Evolutionary conservation across 2,329 filamentous ascomycete genomes (phyloP), one percentile per base, ranked within the genome.

Genomic region (Cladobotryum mycophilum): DNA sequence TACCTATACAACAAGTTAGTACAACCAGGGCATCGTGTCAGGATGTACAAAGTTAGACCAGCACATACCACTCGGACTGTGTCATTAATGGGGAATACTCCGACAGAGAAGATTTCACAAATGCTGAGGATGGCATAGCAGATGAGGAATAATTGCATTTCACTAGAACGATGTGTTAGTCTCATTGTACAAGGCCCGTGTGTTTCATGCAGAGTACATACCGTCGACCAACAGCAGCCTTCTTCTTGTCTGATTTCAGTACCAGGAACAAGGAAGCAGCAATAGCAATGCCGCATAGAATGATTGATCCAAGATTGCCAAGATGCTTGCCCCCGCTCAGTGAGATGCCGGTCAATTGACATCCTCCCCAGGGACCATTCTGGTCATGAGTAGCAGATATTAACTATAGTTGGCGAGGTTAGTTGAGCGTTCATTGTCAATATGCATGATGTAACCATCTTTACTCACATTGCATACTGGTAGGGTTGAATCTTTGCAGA

Each of bases 61-160:
- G 33, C 17, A 74, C 84, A 57, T 78, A 87, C 89, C 61, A 88
- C 78, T 66, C 90, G 83, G 52, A 88, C 86, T 45, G 72, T 81
- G 47, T 76, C 72, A 58, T 80, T 74, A 17, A 96, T 72, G 3
- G 92, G 90, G 61, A 99, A 92, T 30, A 85, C 88, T 59, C 93
- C 93, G 35, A 97, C 84, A 0, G 90, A 91, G 72, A 99, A 96
- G 63, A 99, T 96, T 68, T 97, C 93, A 71, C 91, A 96, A 62
- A 99, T 88, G 61, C 88, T 84, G 54, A 97, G 84, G 52, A 97
- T 70, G 51, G 95, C 86, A 67, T 89, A 99, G 46, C 87, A 85
- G 40, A 88, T 55, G 46, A 99, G 80, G 72, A 99, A 97, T 34
- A 96, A 63, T 76, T 99, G 93, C 81, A 99, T 97, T 70, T 99